Base-by-base conservation (phyloP, 2,329 filamentous ascomycete species). In the Colletotrichum horii region DNA sequence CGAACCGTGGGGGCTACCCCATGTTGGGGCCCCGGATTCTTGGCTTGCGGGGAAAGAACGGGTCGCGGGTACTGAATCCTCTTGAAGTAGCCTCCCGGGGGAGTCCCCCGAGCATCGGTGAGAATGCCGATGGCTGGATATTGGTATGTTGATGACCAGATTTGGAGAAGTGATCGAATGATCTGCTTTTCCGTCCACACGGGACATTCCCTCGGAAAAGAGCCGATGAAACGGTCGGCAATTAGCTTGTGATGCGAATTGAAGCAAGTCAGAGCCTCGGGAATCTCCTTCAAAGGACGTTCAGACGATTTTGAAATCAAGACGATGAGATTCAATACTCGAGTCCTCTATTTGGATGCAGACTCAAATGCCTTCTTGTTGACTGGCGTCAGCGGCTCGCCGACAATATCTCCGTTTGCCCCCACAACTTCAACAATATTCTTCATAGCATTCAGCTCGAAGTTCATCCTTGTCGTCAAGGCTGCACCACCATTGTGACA, bases 391-490 rank as follows among this genome's bases (percentile, higher is more conserved):
- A 80, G 22, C 0, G 77, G 79, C 56, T 79, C 74, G 4, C 66
- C 78, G 1, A 71, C 56, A 7, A 74, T 76, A 11, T 76, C 76
- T 0, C 79, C 81, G 14, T 78, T 48, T 3, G 77, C 76, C 2
- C 78, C 80, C 1, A 83, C 79, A 0, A 83, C 80, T 8, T 73
- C 26, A 52, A 82, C 55, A 19, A 85, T 84, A 52, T 84, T 84
- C 79, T 82, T 81, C 81, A 85, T 84, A 0, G 82, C 82, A 72
- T 83, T 79, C 26, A 83, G 76, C 77, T 87, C 84, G 66, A 87
- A 86, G 6, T 85, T 86, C 26, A 85, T 82, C n/a, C 84, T 79
- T 16, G 82, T 85, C 2, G 84, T 83, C 6, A 85, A 76, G 2
- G 83, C 84, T 1, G 82, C 83, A 2, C 85, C 85, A 0, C 80